Percentiles rank a stretch among this genome's conserved stretches.
phyloP scores from a whole-genome alignment of 148 eudicot genomes.

The Persicaria tinctoria region DNA sequence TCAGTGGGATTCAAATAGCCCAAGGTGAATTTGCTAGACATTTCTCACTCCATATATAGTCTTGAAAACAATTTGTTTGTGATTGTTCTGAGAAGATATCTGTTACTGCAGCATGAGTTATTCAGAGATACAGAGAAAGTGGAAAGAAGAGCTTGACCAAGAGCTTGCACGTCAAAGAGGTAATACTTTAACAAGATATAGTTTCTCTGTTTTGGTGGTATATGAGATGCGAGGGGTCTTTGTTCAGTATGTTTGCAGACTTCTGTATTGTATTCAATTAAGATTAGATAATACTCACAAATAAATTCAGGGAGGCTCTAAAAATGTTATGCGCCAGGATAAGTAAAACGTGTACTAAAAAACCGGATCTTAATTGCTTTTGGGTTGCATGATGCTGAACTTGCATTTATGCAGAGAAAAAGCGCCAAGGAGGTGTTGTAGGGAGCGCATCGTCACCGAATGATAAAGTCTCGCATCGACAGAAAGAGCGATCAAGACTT shows the following conservation, averaged over 20 bases:
- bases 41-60: not conserved
- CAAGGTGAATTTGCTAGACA: slow-evolving; percentile 22
- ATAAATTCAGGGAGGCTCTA: not conserved
- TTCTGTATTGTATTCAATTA: not conserved
- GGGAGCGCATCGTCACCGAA: slow-evolving; percentile 29
- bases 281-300: not conserved
- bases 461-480: slow-evolving; percentile 26
- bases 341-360: not conserved
- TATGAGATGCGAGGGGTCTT: too few relatives aligned
- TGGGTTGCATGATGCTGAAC: not conserved
- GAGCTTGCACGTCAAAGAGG: slow-evolving; percentile 47
- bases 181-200: not conserved
- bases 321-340: not conserved
- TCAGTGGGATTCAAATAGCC: slow-evolving; percentile 32
- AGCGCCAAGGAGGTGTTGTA: slow-evolving; percentile 24
- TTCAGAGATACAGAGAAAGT: slow-evolving; percentile 32
- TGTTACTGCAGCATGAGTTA: slow-evolving; percentile 19
- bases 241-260: not conserved
- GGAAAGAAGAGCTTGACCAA: slow-evolving; percentile 52
- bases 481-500: slow-evolving; percentile 29
- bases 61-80: not conserved
- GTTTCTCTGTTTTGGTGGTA: not conserved
- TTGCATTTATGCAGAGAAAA: slow-evolving; percentile 16
- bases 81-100: slow-evolving; percentile 1
- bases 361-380: not conserved